A percentile compares a stretch with the other conserved stretches of the same genome.
Evolutionary conservation across 495 filamentous ascomycete species (phyloP).

Genomic region (Physcia stellaris): DNA sequence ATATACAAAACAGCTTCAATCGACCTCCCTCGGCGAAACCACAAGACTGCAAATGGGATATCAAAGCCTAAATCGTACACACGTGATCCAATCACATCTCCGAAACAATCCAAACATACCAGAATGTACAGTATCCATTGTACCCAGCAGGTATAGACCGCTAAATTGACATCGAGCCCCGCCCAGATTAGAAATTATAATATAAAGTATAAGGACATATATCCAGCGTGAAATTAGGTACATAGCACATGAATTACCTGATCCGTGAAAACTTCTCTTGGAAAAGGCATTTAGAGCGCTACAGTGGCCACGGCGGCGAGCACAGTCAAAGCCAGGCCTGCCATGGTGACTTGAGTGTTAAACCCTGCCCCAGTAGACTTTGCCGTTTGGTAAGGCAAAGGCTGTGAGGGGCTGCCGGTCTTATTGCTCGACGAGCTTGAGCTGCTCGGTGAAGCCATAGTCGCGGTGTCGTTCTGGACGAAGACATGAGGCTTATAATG

Average conservation of each 20-base stretch:
- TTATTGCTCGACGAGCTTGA: not conserved
- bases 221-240: slow-evolving; percentile 1
- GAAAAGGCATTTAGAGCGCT: not conserved
- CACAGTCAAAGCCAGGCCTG: not conserved
- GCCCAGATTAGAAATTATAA: slow-evolving; percentile 3
- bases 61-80: too few relatives aligned
- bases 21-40: too few relatives aligned
- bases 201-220: not conserved
- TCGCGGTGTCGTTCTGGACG: slow-evolving; percentile 18
- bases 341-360: slow-evolving; percentile 1
- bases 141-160: too few relatives aligned
- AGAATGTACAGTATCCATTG: too few relatives aligned
- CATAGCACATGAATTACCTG: not conserved
- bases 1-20: too few relatives aligned
- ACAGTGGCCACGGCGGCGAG: not conserved
- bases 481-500: slow-evolving; percentile 25
- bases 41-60: too few relatives aligned
- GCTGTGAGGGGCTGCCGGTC: not conserved
- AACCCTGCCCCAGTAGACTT: not conserved
- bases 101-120: too few relatives aligned
- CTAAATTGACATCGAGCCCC: not conserved
- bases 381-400: not conserved
- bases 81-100: too few relatives aligned
- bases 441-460: slow-evolving; percentile 12
- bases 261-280: not conserved